phyloP scores from a whole-genome alignment of 2,329 filamentous ascomycete genomes.

The Fusarium fracticaudum region DNA sequence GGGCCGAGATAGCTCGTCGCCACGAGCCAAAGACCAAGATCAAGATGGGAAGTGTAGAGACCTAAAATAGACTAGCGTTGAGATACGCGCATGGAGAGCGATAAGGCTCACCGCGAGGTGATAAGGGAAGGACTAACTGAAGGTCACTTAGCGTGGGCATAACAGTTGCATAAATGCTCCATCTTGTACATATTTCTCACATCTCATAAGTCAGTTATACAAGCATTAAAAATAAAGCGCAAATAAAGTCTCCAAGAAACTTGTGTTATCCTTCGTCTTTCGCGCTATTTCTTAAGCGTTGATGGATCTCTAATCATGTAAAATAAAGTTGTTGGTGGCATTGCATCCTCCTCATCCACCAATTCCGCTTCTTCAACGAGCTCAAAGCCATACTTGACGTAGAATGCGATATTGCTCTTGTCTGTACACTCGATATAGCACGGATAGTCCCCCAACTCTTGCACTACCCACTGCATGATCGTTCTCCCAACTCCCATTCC shows the following conservation, averaged over 20 bases:
- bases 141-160: not conserved
- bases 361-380: not conserved
- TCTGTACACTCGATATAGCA: not conserved
- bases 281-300: not conserved
- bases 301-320: not conserved
- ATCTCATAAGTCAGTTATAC: not conserved
- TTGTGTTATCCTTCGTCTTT: not conserved
- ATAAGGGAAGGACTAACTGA: fast-evolving
- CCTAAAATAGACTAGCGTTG: not conserved
- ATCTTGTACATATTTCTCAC: not conserved
- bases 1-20: not conserved
- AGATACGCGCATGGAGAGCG: not conserved
- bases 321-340: not conserved
- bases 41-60: not conserved
- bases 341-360: not conserved
- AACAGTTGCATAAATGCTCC: fast-evolving
- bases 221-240: not conserved
- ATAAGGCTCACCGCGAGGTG: not conserved
- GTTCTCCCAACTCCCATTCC: not conserved
- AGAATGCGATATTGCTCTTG: not conserved
- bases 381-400: not conserved
- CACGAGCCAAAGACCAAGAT: not conserved
- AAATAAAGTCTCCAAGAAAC: not conserved
- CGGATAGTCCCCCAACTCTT: not conserved
- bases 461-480: not conserved